phyloP scores from a whole-genome alignment of 2,329 filamentous ascomycete genomes.

The Aureobasidium sp. region DNA sequence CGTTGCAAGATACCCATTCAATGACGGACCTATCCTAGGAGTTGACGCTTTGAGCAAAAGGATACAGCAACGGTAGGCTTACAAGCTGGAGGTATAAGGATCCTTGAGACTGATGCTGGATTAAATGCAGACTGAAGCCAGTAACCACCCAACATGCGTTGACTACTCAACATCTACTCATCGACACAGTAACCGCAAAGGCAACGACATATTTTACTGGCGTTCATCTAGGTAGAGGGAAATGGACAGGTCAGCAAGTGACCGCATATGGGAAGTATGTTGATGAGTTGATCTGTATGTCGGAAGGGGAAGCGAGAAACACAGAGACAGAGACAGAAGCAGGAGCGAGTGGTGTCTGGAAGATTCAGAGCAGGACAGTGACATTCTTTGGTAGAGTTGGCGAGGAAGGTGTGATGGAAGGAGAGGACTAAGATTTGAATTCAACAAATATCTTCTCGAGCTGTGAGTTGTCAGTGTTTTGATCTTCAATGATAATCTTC shows the following conservation, averaged over 20 bases:
- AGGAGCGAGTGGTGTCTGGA: slow-evolving; percentile 36
- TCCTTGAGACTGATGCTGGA: neutral
- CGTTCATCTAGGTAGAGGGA: slow-evolving; percentile 37
- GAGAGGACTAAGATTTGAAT: slow-evolving; percentile 16
- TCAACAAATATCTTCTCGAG: no score
- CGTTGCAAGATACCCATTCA: slow-evolving; percentile 34
- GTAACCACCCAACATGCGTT: slow-evolving; percentile 38
- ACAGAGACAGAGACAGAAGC: slow-evolving; percentile 23
- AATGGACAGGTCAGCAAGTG: slow-evolving; percentile 35
- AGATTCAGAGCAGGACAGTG: slow-evolving; percentile 32
- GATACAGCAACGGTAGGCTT: slow-evolving; percentile 26
- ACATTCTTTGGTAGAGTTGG: slow-evolving; percentile 32
- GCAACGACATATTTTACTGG: slow-evolving; percentile 38
- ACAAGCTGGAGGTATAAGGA: no score
- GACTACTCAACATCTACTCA: slow-evolving; percentile 30
- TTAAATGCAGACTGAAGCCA: slow-evolving; percentile 29
- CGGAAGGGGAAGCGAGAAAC: slow-evolving; percentile 15
- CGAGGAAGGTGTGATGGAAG: slow-evolving; percentile 30
- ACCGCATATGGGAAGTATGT: slow-evolving; percentile 38
- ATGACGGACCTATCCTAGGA: slow-evolving; percentile 26
- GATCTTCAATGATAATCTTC: no score
- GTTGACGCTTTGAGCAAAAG: slow-evolving; percentile 26
- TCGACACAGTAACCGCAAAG: slow-evolving; percentile 24
- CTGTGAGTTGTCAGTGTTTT: no score
- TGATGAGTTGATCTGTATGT: slow-evolving; percentile 31